Percentiles rank a stretch among this genome's conserved stretches.
phyloP scores from a whole-genome alignment of 164 flowering plant species.

The Echeveria elegans region DNA sequence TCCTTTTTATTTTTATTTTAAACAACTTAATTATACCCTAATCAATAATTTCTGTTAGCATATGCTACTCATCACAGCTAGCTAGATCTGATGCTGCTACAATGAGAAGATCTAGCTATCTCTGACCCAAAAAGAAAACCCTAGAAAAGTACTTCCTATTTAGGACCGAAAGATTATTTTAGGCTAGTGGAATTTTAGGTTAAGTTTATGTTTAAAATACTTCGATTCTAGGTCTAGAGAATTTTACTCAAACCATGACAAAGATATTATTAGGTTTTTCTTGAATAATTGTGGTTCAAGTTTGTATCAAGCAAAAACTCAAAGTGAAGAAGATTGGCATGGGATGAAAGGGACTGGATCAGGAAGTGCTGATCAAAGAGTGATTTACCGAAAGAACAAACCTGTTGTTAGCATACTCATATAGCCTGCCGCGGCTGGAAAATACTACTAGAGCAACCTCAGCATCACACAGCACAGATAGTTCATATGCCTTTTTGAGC shows the following conservation, averaged over 20 bases:
- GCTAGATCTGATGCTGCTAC: not conserved
- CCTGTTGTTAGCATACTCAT: slow-evolving; percentile 61
- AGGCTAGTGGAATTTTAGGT: not conserved
- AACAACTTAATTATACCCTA: too few relatives aligned
- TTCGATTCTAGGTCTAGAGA: not conserved
- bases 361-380: not conserved
- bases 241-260: not conserved
- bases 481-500: slow-evolving; percentile 52
- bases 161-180: not conserved
- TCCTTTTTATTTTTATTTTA: too few relatives aligned
- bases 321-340: not conserved
- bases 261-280: not conserved
- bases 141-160: too few relatives aligned
- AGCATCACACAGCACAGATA: slow-evolving; percentile 52
- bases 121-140: not conserved
- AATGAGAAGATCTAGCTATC: not conserved
- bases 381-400: slow-evolving; percentile 15
- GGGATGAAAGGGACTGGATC: not conserved
- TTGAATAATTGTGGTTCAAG: not conserved
- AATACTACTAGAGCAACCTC: slow-evolving; percentile 51
- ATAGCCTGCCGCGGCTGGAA: slow-evolving; percentile 54
- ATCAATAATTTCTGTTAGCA: slow-evolving; percentile 10
- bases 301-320: not conserved
- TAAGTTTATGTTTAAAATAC: not conserved
- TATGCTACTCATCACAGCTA: not conserved